These are phyloP conservation scores for Phytophthora fragariaefolia DNA, from an alignment of 352 stramenopile species.

Conservation along the genomic window DNA sequence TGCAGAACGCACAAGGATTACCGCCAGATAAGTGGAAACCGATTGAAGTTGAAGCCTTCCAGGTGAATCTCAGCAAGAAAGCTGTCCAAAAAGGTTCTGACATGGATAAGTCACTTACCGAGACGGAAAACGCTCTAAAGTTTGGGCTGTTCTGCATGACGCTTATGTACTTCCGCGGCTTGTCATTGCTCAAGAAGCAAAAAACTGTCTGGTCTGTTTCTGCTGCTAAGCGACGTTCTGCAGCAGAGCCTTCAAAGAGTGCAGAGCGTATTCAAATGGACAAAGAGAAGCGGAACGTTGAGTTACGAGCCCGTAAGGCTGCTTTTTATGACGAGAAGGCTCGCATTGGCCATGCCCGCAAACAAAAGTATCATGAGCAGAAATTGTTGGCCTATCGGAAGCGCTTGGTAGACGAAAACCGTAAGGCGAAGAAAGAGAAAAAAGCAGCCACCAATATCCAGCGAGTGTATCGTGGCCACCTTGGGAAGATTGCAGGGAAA, in stretches of 20 bases:
- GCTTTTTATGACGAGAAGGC: constrained; percentile 63
- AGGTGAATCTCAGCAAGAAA: constrained; percentile 59
- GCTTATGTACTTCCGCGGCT: constrained; percentile 96
- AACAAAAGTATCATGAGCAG: constrained; percentile 74
- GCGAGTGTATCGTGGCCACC: constrained; percentile 68
- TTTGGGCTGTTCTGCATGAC: constrained; percentile 97
- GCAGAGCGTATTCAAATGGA: constrained; percentile 62
- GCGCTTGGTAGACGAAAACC: constrained; percentile 67
- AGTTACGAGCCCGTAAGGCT: constrained; percentile 44
- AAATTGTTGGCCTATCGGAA: constrained; percentile 63
- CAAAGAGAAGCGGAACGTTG: constrained; percentile 52
- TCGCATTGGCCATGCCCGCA: constrained; percentile 61
- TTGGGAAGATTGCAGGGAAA: constrained; percentile 84
- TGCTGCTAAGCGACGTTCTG: constrained; percentile 26
- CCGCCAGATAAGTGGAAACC: constrained; percentile 78
- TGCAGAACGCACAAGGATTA: constrained; percentile 50
- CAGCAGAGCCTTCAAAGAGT: constrained; percentile 33
- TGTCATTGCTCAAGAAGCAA: constrained; percentile 90
- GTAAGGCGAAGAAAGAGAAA: constrained; percentile 65
- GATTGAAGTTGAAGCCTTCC: constrained; percentile 72
- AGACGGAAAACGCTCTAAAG: constrained; percentile 94
- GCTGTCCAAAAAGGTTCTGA: constrained; percentile 71
- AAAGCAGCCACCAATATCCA: constrained; percentile 70
- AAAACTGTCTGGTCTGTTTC: constrained; percentile 77
- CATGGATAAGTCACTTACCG: constrained; percentile 70